A percentile compares a stretch with the other conserved stretches of the same genome.
phyloP scores from a whole-genome alignment of 176 grass and related monocot species.

The Triticum timopheevii region DNA sequence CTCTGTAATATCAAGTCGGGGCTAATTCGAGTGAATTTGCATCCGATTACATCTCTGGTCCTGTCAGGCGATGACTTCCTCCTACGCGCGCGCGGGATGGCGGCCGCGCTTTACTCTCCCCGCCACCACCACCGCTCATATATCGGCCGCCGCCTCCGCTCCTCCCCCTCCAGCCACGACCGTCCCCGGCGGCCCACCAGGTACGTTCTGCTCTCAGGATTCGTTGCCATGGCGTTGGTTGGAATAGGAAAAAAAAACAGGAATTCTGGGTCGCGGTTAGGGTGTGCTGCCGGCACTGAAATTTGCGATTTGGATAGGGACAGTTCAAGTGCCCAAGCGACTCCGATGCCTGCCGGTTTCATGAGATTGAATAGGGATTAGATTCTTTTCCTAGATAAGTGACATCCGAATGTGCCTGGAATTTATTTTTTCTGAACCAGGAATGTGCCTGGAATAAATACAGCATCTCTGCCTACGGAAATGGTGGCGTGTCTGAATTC shows the following conservation, averaged over 20 bases:
- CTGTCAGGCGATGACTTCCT: background rate
- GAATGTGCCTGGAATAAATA: too few species aligned
- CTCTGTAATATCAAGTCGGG: too few species aligned
- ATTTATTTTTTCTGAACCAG: too few species aligned
- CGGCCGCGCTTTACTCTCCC: slow-evolving; percentile 10
- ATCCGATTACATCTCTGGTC: fast-evolving
- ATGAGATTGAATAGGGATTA: background rate
- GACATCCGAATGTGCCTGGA: background rate
- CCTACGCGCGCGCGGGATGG: background rate
- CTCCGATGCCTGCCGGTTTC: background rate
- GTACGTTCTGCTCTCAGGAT: background rate
- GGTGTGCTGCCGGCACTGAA: background rate
- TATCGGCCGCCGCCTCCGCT: background rate
- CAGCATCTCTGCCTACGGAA: background rate
- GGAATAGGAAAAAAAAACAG: background rate
- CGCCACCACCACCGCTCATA: background rate
- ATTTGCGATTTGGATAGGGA: too few species aligned
- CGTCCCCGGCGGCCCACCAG: background rate
- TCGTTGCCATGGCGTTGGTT: background rate
- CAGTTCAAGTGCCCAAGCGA: background rate
- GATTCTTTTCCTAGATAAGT: background rate
- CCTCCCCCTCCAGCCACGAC: background rate
- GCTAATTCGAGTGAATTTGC: too few species aligned
- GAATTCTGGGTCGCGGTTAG: background rate
- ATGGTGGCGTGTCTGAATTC: background rate